Conservation (phyloP, 2,329 filamentous ascomycete species). For the Diaporthe velutina region DNA sequence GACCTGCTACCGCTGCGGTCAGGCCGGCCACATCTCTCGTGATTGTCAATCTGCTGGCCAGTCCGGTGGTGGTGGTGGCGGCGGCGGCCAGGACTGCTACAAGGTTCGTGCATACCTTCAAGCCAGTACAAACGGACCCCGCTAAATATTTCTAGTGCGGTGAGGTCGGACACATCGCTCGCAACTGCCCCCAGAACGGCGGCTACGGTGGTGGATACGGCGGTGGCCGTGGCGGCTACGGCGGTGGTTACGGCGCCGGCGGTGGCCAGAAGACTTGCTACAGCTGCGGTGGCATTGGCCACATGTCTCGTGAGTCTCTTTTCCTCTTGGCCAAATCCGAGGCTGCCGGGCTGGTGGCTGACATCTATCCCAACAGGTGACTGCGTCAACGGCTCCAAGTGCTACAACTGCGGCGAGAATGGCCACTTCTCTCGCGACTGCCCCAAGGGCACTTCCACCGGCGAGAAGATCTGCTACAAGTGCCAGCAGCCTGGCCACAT, state of each 20-base stretch:
- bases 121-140: neutral
- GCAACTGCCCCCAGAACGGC: conserved; percentile 82
- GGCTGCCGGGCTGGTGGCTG: neutral
- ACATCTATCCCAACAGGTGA: conserved; percentile 67
- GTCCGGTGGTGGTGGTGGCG: conserved; percentile 59
- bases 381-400: conserved; percentile 99
- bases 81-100: conserved; percentile 82
- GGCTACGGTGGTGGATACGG: conserved; percentile 60
- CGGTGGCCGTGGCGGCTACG: conserved; percentile 64
- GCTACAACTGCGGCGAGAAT: conserved; percentile 98
- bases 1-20: conserved; percentile 83
- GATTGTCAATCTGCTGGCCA: conserved; percentile 74
- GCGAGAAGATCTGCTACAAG: conserved; percentile 99
- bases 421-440: conserved; percentile 97
- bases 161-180: conserved; percentile 95
- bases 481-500: conserved; percentile 88
- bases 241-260: conserved; percentile 58
- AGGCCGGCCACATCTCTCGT: conserved; percentile 90
- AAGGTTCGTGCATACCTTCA: conserved; percentile 64
- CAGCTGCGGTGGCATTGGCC: conserved; percentile 95
- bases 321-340: neutral
- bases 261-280: conserved; percentile 87
- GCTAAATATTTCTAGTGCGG: conserved; percentile 73
- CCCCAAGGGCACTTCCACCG: conserved; percentile 86
- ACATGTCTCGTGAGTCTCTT: conserved; percentile 84